These are phyloP conservation scores for Botrytis deweyae DNA, from an alignment of 2,329 filamentous ascomycete genomes.

Conservation along the genomic window DNA sequence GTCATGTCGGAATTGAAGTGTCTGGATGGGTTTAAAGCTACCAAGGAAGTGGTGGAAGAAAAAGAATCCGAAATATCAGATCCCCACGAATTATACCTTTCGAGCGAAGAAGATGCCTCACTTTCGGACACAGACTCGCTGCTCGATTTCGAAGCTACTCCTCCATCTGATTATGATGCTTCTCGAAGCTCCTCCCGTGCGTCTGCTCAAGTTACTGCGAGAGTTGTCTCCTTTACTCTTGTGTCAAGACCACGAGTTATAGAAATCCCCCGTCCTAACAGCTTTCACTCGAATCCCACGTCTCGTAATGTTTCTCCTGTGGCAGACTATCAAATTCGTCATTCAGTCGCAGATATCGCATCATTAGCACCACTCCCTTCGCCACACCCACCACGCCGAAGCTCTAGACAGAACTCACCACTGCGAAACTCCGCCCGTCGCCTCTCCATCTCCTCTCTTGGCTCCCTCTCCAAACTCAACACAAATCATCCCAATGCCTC, in stretches of 20 bases:
- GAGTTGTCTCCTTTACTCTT: slow-evolving; percentile 58
- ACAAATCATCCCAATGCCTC: slow-evolving; percentile 10
- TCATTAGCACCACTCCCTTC: slow-evolving; percentile 1
- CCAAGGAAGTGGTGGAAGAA: slow-evolving; percentile 27
- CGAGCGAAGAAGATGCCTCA: slow-evolving; percentile 64
- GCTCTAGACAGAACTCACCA: slow-evolving; percentile 10
- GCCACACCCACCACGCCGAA: slow-evolving; percentile 8
- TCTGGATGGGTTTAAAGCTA: slow-evolving; percentile 29
- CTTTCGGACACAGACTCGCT: slow-evolving; percentile 59
- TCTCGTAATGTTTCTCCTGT: slow-evolving; percentile 7
- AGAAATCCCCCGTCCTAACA: slow-evolving; percentile 36
- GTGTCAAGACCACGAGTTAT: slow-evolving; percentile 57
- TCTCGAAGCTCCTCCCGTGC: slow-evolving; percentile 31
- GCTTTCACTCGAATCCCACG: slow-evolving; percentile 13
- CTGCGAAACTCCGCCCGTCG: background rate
- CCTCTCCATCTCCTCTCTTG: slow-evolving; percentile 29
- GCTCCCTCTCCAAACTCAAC: slow-evolving; percentile 16
- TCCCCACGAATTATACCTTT: slow-evolving; percentile 62
- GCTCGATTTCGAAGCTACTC: slow-evolving; percentile 43
- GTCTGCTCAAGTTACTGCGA: slow-evolving; percentile 55
- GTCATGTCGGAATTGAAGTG: slow-evolving; percentile 35
- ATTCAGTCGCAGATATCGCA: slow-evolving; percentile 16
- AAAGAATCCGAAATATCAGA: slow-evolving; percentile 25
- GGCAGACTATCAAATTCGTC: slow-evolving; percentile 15
- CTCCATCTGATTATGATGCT: slow-evolving; percentile 41